Evolutionary conservation across 306 rosid species (phyloP).

Genomic region (Trichosanthes cucumerina): DNA sequence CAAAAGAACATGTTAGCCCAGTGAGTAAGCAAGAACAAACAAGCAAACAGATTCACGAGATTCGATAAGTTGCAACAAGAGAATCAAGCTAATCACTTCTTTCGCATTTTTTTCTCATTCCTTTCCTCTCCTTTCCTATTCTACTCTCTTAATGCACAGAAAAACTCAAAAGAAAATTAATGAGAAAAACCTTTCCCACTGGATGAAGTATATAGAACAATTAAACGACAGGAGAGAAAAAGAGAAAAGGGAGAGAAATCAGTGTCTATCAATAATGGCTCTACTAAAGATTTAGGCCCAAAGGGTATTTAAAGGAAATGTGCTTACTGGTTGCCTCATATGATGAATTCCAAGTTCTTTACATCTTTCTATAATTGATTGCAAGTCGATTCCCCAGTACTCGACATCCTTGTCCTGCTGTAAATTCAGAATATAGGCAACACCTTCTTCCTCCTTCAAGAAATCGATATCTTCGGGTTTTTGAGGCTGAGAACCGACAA

Average conservation of each 20-base stretch:
- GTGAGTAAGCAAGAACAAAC: not conserved
- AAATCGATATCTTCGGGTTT: conserved; percentile 73
- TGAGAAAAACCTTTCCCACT: not conserved
- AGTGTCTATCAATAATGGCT: not conserved
- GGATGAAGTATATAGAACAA: not conserved
- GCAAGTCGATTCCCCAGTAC: conserved; percentile 75
- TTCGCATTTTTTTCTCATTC: not conserved
- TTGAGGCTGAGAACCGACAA: conserved; percentile 96
- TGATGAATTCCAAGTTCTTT: conserved; percentile 53
- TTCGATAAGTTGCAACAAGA: not conserved
- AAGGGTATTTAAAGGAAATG: not conserved
- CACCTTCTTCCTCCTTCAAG: conserved; percentile 62
- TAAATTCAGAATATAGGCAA: conserved; percentile 79
- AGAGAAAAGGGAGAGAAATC: not conserved
- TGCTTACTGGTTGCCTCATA: conserved; percentile 72
- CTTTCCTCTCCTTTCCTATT: not conserved
- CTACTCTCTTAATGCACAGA: not conserved
- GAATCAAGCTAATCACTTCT: not conserved
- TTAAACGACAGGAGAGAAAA: not conserved
- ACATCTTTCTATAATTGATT: conserved; percentile 41
- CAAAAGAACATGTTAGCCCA: not conserved
- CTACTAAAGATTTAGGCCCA: not conserved
- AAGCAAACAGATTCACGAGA: not conserved
- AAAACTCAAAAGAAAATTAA: not conserved
- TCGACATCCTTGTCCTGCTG: conserved; percentile 87